Evolutionary conservation across 306 rosid species (phyloP).

Genomic region (Rosa lucieae): DNA sequence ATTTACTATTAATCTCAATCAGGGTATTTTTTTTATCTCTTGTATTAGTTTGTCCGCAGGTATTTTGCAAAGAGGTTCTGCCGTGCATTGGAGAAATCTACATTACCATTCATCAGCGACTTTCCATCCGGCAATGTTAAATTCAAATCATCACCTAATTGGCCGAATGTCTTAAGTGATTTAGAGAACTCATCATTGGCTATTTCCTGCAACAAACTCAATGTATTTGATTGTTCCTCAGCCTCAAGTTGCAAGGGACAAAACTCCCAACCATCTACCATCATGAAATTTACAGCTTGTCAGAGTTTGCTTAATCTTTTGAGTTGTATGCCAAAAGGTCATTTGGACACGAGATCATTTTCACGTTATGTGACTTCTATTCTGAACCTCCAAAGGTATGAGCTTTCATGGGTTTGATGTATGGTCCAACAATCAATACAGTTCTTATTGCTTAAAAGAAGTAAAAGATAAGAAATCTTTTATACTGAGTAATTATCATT

Average conservation of each 20-base stretch:
- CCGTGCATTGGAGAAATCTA: conserved; percentile 56
- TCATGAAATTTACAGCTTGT: conserved; percentile 48
- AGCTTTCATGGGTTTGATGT: conserved; percentile 22
- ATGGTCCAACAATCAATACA: conserved; percentile 14
- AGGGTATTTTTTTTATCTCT: conserved; percentile 35
- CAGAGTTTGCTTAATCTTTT: conserved; percentile 64
- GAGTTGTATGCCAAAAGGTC: conserved; percentile 51
- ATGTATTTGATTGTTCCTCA: conserved; percentile 29
- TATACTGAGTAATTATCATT: background rate
- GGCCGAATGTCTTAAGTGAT: conserved; percentile 51
- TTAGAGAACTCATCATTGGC: conserved; percentile 40
- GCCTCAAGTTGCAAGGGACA: conserved; percentile 33
- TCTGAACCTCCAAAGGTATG: conserved; percentile 87
- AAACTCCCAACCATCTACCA: conserved; percentile 24
- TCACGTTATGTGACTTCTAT: conserved; percentile 46
- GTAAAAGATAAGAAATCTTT: background rate
- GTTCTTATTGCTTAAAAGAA: background rate
- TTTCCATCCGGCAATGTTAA: conserved; percentile 32
- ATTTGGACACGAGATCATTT: conserved; percentile 48
- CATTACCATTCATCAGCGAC: conserved; percentile 35
- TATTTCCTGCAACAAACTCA: conserved; percentile 28
- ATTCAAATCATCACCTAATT: conserved; percentile 54
- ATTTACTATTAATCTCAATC: background rate
- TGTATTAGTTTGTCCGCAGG: conserved; percentile 80
- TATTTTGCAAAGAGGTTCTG: conserved; percentile 67